phyloP scores from a whole-genome alignment of 495 filamentous ascomycete genomes.

The Aspergillus biplanus region DNA sequence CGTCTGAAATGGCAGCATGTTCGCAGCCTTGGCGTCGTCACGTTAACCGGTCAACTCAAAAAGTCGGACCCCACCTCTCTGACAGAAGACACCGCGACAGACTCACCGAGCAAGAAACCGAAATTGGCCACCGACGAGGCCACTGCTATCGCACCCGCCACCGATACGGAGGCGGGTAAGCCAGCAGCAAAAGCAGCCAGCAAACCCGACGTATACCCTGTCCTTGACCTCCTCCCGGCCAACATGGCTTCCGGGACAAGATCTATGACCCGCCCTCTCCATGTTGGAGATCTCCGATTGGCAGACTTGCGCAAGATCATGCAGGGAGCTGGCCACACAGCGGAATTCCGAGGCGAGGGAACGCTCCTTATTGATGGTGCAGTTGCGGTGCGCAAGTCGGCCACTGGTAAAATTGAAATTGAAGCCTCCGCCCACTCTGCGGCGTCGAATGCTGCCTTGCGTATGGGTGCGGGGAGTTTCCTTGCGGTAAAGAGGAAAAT shows the following conservation, averaged over 20 bases:
- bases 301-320: conserved; percentile 86
- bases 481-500: conserved; percentile 78
- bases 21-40: conserved; percentile 83
- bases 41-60: conserved; percentile 70
- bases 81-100: conserved; percentile 42
- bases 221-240: conserved; percentile 77
- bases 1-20: conserved; percentile 94
- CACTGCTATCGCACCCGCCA: conserved; percentile 22
- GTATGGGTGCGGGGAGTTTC: conserved; percentile 60
- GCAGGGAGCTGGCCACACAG: conserved; percentile 78
- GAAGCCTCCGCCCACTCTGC: conserved; percentile 68
- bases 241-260: conserved; percentile 75
- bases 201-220: conserved; percentile 53
- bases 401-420: conserved; percentile 84
- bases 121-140: conserved; percentile 52
- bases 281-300: conserved; percentile 90
- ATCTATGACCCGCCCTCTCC: conserved; percentile 82
- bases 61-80: conserved; percentile 30
- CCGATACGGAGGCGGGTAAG: conserved; percentile 16
- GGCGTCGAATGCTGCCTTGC: conserved; percentile 32
- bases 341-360: conserved; percentile 93
- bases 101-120: conserved; percentile 63
- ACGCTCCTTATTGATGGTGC: conserved; percentile 85
- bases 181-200: conserved; percentile 27
- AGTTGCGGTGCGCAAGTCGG: conserved; percentile 87